Evolutionary conservation across 805 yeast species (phyloP).

Genomic region (Pichia heedii): DNA sequence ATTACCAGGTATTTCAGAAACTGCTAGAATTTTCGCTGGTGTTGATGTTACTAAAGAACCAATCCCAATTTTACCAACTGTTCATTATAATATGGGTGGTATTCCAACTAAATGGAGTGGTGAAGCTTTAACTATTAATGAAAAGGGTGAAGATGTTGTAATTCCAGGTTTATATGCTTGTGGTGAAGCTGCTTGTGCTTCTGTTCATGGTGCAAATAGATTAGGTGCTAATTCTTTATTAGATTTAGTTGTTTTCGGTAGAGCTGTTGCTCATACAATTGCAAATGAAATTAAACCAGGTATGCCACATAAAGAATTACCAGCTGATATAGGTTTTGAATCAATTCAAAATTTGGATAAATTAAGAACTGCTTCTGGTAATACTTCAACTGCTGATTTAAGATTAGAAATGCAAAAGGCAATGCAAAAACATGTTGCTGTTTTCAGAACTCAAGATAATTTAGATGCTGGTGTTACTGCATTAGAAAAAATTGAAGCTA

Average conservation of each 20-base stretch:
- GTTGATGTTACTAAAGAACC: slow-evolving; percentile 99
- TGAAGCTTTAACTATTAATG: slow-evolving; percentile 80
- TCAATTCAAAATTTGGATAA: slow-evolving; percentile 86
- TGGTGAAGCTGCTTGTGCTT: slow-evolving; percentile 99
- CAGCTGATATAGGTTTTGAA: slow-evolving; percentile 82
- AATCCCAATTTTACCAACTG: slow-evolving; percentile 96
- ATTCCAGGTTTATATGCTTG: slow-evolving; percentile 94
- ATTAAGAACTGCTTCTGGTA: slow-evolving; percentile 78
- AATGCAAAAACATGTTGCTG: slow-evolving; percentile 96
- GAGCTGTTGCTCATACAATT: slow-evolving; percentile 94
- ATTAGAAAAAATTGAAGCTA: slow-evolving; percentile 65
- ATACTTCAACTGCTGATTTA: slow-evolving; percentile 75
- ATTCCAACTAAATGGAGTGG: slow-evolving; percentile 97
- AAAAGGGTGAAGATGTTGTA: slow-evolving; percentile 78
- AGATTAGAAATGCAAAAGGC: slow-evolving; percentile 90
- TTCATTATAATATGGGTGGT: slow-evolving; percentile 99
- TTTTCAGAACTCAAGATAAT: slow-evolving; percentile 88
- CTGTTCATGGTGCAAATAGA: slow-evolving; percentile 99
- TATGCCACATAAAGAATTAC: slow-evolving; percentile 70
- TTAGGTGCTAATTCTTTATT: slow-evolving; percentile 96
- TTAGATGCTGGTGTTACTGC: slow-evolving; percentile 85
- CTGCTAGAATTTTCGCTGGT: slow-evolving; percentile 97
- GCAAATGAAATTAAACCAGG: slow-evolving; percentile 82
- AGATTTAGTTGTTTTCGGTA: slow-evolving; percentile 95
- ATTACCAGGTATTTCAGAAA: slow-evolving; percentile 98